Evolutionary conservation across 2,329 filamentous ascomycete genomes (phyloP).

Genomic region (Fusarium nodosum): DNA sequence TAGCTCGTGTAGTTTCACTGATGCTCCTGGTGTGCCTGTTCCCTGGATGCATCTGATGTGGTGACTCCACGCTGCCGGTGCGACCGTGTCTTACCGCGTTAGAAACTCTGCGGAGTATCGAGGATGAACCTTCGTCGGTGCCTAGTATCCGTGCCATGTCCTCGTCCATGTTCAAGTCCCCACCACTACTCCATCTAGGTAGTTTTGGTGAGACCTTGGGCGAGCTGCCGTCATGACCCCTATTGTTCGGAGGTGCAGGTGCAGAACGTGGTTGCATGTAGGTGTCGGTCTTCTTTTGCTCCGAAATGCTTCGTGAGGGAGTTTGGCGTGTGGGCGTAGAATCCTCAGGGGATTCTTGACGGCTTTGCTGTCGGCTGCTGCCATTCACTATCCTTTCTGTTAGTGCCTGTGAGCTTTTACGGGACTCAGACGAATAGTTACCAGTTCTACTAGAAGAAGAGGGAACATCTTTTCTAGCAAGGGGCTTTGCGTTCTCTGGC

Average conservation of each 20-base stretch:
- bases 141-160: conserved; percentile 92
- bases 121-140: conserved; percentile 81
- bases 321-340: conserved; percentile 41
- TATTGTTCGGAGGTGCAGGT: conserved; percentile 62
- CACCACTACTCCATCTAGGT: conserved; percentile 81
- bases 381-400: conserved; percentile 48
- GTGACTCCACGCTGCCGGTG: conserved; percentile 80
- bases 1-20: conserved; percentile 75
- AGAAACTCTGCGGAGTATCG: conserved; percentile 88
- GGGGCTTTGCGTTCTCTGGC: conserved; percentile 61
- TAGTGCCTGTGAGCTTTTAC: conserved; percentile 13
- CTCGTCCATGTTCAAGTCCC: conserved; percentile 94
- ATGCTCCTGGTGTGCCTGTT: conserved; percentile 71
- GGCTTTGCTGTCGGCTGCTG: conserved; percentile 42
- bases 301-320: conserved; percentile 42
- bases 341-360: conserved; percentile 46
- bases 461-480: conserved; percentile 75
- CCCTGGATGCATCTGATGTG: conserved; percentile 59
- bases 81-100: conserved; percentile 94
- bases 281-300: conserved; percentile 58
- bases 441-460: conserved; percentile 58
- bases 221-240: conserved; percentile 55
- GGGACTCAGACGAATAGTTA: conserved; percentile 52
- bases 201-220: conserved; percentile 74
- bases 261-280: conserved; percentile 72